phyloP scores from a whole-genome alignment of 164 flowering plant genomes.

The Euptelea pleiosperma region DNA sequence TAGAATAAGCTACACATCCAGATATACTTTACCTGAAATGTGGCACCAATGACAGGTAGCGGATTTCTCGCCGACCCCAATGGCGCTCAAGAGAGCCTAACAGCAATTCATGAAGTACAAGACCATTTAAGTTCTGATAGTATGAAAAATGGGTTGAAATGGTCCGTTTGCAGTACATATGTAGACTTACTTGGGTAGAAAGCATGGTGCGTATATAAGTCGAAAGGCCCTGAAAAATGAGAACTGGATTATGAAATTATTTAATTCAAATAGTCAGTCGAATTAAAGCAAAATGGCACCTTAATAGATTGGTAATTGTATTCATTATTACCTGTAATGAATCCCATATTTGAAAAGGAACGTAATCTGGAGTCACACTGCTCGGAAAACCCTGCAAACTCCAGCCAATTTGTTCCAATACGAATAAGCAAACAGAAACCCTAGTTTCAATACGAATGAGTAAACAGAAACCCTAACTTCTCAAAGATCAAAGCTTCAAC shows the following conservation, averaged over 20 bases:
- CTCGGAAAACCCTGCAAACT: constrained; percentile 86
- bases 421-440: background rate
- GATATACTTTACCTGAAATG: constrained; percentile 79
- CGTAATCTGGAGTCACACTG: constrained; percentile 93
- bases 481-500: background rate
- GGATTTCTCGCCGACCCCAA: constrained; percentile 97
- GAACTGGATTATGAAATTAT: background rate
- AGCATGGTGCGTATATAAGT: constrained; percentile 92
- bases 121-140: background rate
- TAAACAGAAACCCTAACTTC: background rate
- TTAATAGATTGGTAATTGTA: background rate
- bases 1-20: no score
- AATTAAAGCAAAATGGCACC: no score
- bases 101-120: background rate
- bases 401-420: background rate
- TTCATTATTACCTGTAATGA: constrained; percentile 64
- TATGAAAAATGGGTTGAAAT: background rate
- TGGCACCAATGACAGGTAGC: constrained; percentile 97
- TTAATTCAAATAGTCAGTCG: no score
- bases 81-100: constrained; percentile 94
- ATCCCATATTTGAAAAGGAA: constrained; percentile 91
- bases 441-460: background rate
- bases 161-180: background rate
- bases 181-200: constrained; percentile 75
- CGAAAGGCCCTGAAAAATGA: constrained; percentile 68